Evolutionary conservation across 352 stramenopile species (phyloP).

Genomic region (Phytophthora ohioensis): DNA sequence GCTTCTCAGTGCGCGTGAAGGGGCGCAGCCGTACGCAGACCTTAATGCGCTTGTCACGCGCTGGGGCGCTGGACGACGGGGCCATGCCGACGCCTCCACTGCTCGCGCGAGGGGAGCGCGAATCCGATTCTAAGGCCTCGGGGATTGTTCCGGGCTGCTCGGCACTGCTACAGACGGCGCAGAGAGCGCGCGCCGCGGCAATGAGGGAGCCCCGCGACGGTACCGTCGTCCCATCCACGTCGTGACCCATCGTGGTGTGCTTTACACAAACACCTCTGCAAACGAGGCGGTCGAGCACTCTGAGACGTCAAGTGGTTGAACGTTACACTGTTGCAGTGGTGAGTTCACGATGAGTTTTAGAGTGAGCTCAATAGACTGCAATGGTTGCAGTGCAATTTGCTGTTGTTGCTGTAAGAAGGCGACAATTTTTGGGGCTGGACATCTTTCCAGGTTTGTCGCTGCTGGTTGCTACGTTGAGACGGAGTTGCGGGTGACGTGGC

Average conservation of each 20-base stretch:
- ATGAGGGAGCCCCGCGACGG: conserved; percentile 32
- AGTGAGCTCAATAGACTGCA: background rate
- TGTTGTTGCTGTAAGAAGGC: background rate
- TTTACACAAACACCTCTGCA: conserved; percentile 31
- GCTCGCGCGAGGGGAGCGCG: conserved; percentile 21
- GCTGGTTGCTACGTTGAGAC: conserved; percentile 21
- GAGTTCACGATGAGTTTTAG: background rate
- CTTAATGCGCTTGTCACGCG: conserved; percentile 79
- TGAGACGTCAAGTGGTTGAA: conserved; percentile 19
- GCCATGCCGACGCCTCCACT: conserved; percentile 29
- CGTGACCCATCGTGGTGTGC: conserved; percentile 40
- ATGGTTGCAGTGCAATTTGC: conserved; percentile 1
- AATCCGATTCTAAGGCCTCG: conserved; percentile 40
- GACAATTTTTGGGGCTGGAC: too few relatives aligned
- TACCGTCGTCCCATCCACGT: conserved; percentile 47
- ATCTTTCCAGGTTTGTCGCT: too few relatives aligned
- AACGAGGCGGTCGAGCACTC: conserved; percentile 13
- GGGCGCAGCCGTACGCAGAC: conserved; percentile 80
- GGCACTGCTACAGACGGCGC: conserved; percentile 42
- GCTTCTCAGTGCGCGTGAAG: conserved; percentile 78
- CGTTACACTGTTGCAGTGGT: background rate
- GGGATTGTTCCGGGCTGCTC: conserved; percentile 33
- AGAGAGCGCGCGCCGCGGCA: conserved; percentile 38
- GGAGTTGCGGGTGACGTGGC: conserved; percentile 8
- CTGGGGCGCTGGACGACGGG: conserved; percentile 26